phyloP scores from a whole-genome alignment of 2,329 filamentous ascomycete genomes.

The Aspergillus niger region DNA sequence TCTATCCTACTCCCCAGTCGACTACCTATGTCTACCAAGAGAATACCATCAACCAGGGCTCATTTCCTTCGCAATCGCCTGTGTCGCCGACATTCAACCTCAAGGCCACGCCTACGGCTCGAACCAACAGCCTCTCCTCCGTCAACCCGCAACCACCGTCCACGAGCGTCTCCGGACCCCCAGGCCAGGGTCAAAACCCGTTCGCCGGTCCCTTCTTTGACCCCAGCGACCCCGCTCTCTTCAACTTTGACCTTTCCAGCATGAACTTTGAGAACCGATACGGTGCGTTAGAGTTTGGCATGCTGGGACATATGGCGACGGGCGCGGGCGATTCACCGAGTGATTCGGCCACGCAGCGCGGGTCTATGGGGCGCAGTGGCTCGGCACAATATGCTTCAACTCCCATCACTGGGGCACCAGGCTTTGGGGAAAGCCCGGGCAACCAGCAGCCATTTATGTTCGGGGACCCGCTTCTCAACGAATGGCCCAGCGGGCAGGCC shows the following conservation, averaged over 20 bases:
- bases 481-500: constrained; percentile 46
- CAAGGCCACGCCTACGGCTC: constrained; percentile 43
- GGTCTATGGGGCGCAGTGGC: constrained; percentile 48
- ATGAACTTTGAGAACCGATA: constrained; percentile 97
- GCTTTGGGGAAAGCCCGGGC: constrained; percentile 50
- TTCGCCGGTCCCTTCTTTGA: constrained; percentile 72
- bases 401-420: constrained; percentile 32
- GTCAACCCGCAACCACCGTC: constrained; percentile 53
- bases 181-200: constrained; percentile 40
- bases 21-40: constrained; percentile 52
- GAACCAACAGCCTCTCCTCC: constrained; percentile 36
- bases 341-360: constrained; percentile 56
- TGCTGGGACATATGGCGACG: constrained; percentile 95
- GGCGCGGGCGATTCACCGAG: constrained; percentile 78
- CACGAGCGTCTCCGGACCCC: constrained; percentile 52
- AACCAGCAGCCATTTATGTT: constrained; percentile 49
- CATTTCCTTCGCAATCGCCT: constrained; percentile 66
- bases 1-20: constrained; percentile 40
- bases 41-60: constrained; percentile 50
- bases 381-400: constrained; percentile 45
- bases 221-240: constrained; percentile 85
- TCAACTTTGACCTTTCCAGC: constrained; percentile 93
- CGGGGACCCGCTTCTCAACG: constrained; percentile 47
- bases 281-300: constrained; percentile 91
- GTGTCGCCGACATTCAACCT: constrained; percentile 71